Base-by-base conservation (phyloP, 176 grass and related monocot species). In the Elymus sibiricus region DNA sequence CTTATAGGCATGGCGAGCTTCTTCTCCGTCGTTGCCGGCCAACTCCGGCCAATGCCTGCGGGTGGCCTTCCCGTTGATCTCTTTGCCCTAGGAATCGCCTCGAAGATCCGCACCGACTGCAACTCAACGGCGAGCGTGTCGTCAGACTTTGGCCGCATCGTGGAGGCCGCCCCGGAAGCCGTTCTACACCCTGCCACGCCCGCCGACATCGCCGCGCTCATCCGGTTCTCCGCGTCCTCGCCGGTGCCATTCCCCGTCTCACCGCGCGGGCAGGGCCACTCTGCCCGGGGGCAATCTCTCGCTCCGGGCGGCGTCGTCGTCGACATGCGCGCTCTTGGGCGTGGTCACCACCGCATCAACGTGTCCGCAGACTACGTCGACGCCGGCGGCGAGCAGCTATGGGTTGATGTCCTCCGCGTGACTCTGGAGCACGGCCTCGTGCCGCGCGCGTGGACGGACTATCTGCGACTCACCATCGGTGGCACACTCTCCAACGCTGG, bases 401-500 rank as follows among this genome's bases (percentile, higher is more conserved):
- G 94, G 94, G 29, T 60, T 25, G 83, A 94, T 32, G 89, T 94
- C 15, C 90, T 97, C 49, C 83, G 58, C 28, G 83, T 81, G 51
- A 77, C 92, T 64, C 86, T 92, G 16, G 14, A 70, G 15, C 87
- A 92, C 25, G 91, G 87, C 12, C 85, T 97, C 38, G 42, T 78
- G 5, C 90, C 90, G 9, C 83, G 76, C 37, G 68, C 78, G 29
- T 97, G 90, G 80, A 94, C 88, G 5, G 92, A 97, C 73, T 92
- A 94, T 77, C 82, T 97, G 16, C 78, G 83, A 7, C 29, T 91
- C 66, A 97, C 92, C 0, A 82, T 97, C 46, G 92, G 88, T 14
- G 92, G 92, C 31, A 97, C 90, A 16, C 90, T 97, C 82, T 97
- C 95, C 40, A 97, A 97, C 68, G 95, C 88, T 4, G 88, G 92